A percentile compares a stretch with the other conserved stretches of the same genome.
These are phyloP conservation scores for Dactylellina leptospora DNA, from an alignment of 2,329 filamentous ascomycete genomes.

Conservation along the genomic window DNA sequence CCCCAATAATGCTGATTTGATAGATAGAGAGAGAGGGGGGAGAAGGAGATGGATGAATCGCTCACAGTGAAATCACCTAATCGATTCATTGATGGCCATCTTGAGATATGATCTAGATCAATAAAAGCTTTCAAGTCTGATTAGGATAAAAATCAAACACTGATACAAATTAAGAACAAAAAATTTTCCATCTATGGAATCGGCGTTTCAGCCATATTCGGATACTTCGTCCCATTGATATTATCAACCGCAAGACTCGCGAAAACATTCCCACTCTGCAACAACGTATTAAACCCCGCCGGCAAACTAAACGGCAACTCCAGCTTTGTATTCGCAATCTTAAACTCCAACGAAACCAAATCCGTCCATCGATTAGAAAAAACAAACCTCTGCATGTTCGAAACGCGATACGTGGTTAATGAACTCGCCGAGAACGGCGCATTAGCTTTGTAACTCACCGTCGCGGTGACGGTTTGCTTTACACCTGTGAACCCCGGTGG, in stretches of 20 bases:
- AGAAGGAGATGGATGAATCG: no score
- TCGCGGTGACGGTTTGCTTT: neutral
- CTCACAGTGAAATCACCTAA: no score
- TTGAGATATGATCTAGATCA: no score
- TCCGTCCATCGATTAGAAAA: neutral
- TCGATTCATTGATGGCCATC: no score
- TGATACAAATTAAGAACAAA: no score
- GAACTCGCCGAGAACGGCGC: neutral
- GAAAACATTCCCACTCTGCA: neutral
- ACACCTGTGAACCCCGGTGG: neutral
- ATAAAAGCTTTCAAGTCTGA: no score
- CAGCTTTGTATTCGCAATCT: constrained; percentile 2
- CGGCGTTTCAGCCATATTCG: neutral
- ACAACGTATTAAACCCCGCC: neutral
- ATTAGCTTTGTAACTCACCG: constrained; percentile 2
- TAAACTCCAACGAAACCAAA: constrained; percentile 11
- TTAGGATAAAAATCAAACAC: no score
- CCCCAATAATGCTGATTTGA: no score
- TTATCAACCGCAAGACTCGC: constrained; percentile 29
- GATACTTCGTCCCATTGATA: constrained; percentile 14
- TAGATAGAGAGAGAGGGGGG: no score
- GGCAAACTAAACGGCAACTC: neutral
- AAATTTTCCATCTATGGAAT: constrained; percentile 2
- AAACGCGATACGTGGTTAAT: neutral
- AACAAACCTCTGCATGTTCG: neutral